Conservation (phyloP, 2,329 filamentous ascomycete genomes). For the Raffaelea arxii region DNA sequence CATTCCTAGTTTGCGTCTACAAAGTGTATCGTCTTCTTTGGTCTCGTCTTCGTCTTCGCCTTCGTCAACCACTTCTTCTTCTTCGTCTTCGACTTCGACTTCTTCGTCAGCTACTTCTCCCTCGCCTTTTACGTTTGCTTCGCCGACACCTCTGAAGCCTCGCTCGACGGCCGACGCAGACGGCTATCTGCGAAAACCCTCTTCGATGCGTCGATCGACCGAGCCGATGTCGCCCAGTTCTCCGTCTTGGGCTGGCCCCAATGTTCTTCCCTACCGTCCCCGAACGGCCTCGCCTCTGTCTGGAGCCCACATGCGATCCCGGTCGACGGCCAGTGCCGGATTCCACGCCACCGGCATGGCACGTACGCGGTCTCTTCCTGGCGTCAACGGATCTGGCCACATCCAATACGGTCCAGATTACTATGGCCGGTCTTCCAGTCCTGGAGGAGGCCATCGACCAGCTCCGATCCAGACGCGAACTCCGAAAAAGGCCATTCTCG, state of each 20-base stretch:
- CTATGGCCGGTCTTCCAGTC: constrained; percentile 45
- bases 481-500: constrained; percentile 42
- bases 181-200: constrained; percentile 33
- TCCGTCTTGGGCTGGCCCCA: constrained; percentile 36
- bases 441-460: constrained; percentile 33
- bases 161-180: constrained; percentile 4
- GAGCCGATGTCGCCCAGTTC: constrained; percentile 47
- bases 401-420: constrained; percentile 44
- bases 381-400: constrained; percentile 49
- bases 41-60: neutral
- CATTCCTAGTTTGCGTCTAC: constrained; percentile 42
- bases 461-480: constrained; percentile 14
- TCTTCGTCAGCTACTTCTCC: neutral
- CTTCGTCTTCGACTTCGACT: neutral
- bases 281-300: constrained; percentile 54
- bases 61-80: neutral
- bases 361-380: constrained; percentile 55
- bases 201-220: constrained; percentile 46
- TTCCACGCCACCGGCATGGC: constrained; percentile 37
- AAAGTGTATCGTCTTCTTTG: constrained; percentile 23
- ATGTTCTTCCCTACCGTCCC: constrained; percentile 46
- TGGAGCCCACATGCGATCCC: constrained; percentile 46
- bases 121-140: constrained; percentile 18
- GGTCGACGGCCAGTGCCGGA: constrained; percentile 44
- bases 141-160: constrained; percentile 22